Evolutionary conservation across 208 protist species (phyloP).

Genomic region (Herpetomonas tarakana): DNA sequence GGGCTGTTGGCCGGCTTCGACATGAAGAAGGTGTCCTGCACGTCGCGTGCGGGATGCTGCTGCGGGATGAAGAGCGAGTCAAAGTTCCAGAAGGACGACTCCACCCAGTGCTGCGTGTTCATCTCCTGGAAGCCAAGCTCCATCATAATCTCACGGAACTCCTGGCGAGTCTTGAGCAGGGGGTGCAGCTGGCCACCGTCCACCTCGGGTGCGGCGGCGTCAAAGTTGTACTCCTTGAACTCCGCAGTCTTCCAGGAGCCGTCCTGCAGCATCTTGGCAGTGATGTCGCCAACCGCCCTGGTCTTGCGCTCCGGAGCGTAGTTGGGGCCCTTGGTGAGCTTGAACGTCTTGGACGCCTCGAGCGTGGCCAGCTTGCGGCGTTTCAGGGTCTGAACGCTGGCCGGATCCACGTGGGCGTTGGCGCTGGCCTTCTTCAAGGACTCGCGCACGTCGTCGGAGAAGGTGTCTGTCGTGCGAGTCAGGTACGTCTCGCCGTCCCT

Average conservation of each 20-base stretch:
- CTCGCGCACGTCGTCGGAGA: constrained; percentile 40
- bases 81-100: constrained; percentile 99
- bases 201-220: constrained; percentile 86
- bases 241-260: constrained; percentile 92
- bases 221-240: constrained; percentile 98
- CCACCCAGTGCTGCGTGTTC: constrained; percentile 98
- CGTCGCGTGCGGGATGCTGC: constrained; percentile 99
- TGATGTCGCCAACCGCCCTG: constrained; percentile 91
- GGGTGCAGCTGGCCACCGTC: constrained; percentile 96
- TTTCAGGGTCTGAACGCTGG: constrained; percentile 82
- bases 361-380: constrained; percentile 91
- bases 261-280: constrained; percentile 92
- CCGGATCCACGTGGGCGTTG: constrained; percentile 40
- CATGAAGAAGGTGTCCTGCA: constrained; percentile 99
- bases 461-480: constrained; percentile 16
- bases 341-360: constrained; percentile 78
- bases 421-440: constrained; percentile 24
- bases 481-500: constrained; percentile 49
- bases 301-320: constrained; percentile 60
- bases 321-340: constrained; percentile 69
- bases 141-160: constrained; percentile 99
- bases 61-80: constrained; percentile 99
- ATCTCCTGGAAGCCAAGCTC: constrained; percentile 99
- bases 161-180: constrained; percentile 97
- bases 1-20: constrained; percentile 69